phyloP scores from a whole-genome alignment of 106 monocot species.

The Dendrobium huoshanense region DNA sequence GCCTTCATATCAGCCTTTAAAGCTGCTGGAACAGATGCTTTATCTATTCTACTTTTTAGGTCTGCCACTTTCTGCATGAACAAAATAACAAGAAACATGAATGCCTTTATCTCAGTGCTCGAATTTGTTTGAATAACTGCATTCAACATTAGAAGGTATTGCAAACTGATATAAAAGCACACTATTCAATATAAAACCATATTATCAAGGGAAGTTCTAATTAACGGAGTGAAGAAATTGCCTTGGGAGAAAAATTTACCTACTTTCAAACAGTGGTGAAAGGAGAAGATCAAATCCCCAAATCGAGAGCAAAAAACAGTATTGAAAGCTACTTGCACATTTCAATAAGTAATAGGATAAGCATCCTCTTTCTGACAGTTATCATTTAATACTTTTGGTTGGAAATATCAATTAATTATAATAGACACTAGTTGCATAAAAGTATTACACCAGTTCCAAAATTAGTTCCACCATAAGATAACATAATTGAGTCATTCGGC shows the following conservation, averaged over 20 bases:
- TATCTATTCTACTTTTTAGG: constrained; percentile 67
- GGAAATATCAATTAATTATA: background rate
- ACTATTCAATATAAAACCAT: background rate
- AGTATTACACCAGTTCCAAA: background rate
- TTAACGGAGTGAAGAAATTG: background rate
- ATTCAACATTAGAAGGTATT: background rate
- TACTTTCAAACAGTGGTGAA: background rate
- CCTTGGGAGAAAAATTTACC: background rate
- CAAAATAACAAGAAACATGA: background rate
- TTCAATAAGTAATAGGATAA: background rate
- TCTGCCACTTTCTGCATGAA: constrained; percentile 65
- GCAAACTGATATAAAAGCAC: background rate
- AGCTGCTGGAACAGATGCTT: constrained; percentile 74
- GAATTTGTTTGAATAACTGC: background rate
- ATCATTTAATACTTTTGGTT: background rate
- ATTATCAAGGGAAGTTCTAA: background rate
- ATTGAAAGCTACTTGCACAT: background rate
- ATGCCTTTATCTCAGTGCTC: background rate
- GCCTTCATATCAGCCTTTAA: constrained; percentile 68
- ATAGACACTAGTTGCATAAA: background rate
- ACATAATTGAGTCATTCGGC: background rate
- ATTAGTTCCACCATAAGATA: background rate
- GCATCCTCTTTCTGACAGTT: background rate
- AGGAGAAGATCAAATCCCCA: background rate
- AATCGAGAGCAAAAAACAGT: background rate